Evolutionary conservation across 2,329 filamentous ascomycete species (phyloP).

Genomic region (Hymenoscyphus occultus): DNA sequence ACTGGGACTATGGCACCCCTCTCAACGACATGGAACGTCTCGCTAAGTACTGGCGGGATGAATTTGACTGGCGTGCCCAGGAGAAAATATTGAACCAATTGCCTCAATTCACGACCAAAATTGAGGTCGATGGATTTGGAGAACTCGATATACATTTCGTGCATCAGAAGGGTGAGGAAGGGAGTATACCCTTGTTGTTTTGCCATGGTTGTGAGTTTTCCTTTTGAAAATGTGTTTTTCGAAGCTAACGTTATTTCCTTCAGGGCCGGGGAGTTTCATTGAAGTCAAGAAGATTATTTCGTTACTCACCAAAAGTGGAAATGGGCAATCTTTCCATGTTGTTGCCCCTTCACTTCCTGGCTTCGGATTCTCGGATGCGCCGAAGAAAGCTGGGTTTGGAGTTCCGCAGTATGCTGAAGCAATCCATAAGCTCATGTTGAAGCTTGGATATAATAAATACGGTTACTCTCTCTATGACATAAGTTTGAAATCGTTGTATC

Average conservation of each 20-base stretch:
- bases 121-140: constrained; percentile 56
- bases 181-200: constrained; percentile 64
- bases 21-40: constrained; percentile 15
- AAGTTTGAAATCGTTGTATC: not conserved
- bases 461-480: constrained; percentile 31
- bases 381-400: constrained; percentile 47
- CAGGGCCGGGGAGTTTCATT: constrained; percentile 62
- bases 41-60: constrained; percentile 20
- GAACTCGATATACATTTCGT: constrained; percentile 62
- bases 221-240: not conserved
- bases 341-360: constrained; percentile 56
- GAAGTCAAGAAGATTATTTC: constrained; percentile 63
- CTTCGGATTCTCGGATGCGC: constrained; percentile 45
- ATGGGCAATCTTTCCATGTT: constrained; percentile 32
- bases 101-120: constrained; percentile 34
- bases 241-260: not conserved
- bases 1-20: constrained; percentile 13
- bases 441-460: constrained; percentile 62
- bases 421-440: constrained; percentile 64
- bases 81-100: constrained; percentile 19
- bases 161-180: constrained; percentile 51
- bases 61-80: constrained; percentile 26
- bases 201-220: constrained; percentile 50
- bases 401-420: constrained; percentile 63
- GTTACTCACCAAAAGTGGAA: constrained; percentile 33